A percentile compares a stretch with the other conserved stretches of the same genome.
These are phyloP conservation scores for Yamadazyma laniorum DNA, from an alignment of 805 yeast genomes.

Conservation along the genomic window DNA sequence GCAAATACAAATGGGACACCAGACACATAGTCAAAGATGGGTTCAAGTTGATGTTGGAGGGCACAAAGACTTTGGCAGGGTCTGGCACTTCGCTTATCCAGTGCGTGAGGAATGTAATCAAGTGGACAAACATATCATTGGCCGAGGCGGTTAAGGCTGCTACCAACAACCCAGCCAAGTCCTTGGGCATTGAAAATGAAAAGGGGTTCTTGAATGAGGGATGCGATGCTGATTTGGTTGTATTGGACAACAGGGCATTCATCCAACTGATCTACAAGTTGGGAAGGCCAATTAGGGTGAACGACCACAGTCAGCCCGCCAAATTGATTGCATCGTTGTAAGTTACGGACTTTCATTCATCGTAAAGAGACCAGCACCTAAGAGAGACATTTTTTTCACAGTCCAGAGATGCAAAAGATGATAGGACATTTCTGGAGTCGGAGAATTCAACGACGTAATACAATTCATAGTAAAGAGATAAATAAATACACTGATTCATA, in stretches of 20 bases:
- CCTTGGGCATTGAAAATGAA: constrained; percentile 39
- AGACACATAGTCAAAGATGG: constrained; percentile 50
- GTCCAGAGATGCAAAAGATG: too few species aligned
- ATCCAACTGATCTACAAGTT: constrained; percentile 51
- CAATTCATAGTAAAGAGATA: too few species aligned
- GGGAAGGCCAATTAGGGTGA: constrained; percentile 33
- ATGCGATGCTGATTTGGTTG: constrained; percentile 56
- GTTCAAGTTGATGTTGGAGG: constrained; percentile 45
- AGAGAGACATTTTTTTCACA: too few species aligned
- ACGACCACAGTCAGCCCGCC: constrained; percentile 18
- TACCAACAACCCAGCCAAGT: constrained; percentile 53
- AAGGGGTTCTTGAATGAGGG: constrained; percentile 53
- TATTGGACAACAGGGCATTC: constrained; percentile 42
- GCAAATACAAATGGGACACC: constrained; percentile 52
- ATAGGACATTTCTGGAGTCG: too few species aligned
- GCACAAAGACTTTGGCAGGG: constrained; percentile 60
- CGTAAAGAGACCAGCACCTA: too few species aligned
- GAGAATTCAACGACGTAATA: too few species aligned
- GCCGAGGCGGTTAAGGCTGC: constrained; percentile 56
- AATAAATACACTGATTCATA: too few species aligned
- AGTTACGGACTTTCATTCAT: too few species aligned
- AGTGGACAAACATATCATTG: constrained; percentile 48
- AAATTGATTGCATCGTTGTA: constrained; percentile 18
- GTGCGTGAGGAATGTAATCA: constrained; percentile 48
- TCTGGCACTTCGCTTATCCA: constrained; percentile 55